Evolutionary conservation across 2,329 filamentous ascomycete species (phyloP).

Genomic region (Ploettnerulaceae sp.): DNA sequence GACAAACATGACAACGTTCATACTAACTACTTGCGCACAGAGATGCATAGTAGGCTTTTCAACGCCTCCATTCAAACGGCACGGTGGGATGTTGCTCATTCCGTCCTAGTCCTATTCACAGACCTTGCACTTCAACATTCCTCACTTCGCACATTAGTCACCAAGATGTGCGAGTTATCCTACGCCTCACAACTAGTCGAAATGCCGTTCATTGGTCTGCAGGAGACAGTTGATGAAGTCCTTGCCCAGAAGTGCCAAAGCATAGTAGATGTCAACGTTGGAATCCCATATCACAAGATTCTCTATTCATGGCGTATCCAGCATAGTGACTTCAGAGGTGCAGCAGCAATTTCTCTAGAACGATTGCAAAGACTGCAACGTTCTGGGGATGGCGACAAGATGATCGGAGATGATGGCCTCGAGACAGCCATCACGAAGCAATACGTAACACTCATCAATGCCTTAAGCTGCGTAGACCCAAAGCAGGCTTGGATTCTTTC

Average conservation of each 20-base stretch:
- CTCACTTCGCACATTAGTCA: conserved; percentile 64
- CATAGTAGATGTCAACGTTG: conserved; percentile 58
- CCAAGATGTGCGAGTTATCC: conserved; percentile 63
- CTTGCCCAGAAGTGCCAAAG: conserved; percentile 67
- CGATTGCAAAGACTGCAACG: conserved; percentile 57
- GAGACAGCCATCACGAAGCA: conserved; percentile 66
- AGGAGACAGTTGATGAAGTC: conserved; percentile 73
- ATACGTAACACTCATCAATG: conserved; percentile 90
- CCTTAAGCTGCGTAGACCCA: conserved; percentile 76
- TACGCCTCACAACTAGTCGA: conserved; percentile 64
- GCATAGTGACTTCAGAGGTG: conserved; percentile 82
- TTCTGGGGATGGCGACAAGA: conserved; percentile 53
- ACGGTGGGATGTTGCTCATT: conserved; percentile 78
- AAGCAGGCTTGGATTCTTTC: conserved; percentile 76
- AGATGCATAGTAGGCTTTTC: conserved; percentile 81
- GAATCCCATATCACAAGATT: conserved; percentile 77
- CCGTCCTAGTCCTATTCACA: conserved; percentile 67
- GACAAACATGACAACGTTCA: conserved; percentile 14
- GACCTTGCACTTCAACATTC: conserved; percentile 67
- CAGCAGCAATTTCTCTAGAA: conserved; percentile 57
- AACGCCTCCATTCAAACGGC: conserved; percentile 73
- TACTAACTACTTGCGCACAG: conserved; percentile 45
- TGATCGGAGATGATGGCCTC: conserved; percentile 46
- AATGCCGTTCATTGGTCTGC: conserved; percentile 74
- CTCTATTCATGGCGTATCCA: conserved; percentile 87